Percentiles rank a stretch among this genome's conserved stretches.
These are phyloP conservation scores for Ascodesmis nigricans DNA, from an alignment of 495 filamentous ascomycete species.

Conservation along the genomic window DNA sequence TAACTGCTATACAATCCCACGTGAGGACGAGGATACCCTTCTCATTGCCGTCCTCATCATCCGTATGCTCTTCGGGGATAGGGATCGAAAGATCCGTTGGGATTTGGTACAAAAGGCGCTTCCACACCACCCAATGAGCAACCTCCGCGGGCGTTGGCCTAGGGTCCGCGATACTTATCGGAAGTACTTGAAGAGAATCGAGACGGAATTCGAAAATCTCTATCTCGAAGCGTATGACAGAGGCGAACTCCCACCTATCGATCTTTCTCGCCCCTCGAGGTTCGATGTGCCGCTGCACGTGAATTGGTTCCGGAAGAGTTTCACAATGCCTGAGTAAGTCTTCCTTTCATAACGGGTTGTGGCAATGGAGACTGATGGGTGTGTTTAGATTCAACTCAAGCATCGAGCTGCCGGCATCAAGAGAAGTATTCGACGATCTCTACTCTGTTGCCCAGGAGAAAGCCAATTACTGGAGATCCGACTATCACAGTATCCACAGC, in stretches of 20 bases:
- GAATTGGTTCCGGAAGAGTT: constrained; percentile 41
- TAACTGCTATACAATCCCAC: constrained; percentile 20
- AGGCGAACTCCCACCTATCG: constrained; percentile 41
- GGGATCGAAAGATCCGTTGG: constrained; percentile 51
- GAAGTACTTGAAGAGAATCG: constrained; percentile 42
- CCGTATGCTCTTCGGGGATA: constrained; percentile 49
- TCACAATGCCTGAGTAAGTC: constrained; percentile 26
- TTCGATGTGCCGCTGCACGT: constrained; percentile 63
- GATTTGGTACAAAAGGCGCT: constrained; percentile 43
- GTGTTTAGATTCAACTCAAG: background rate
- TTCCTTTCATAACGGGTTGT: constrained; percentile 9
- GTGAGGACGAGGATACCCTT: constrained; percentile 26
- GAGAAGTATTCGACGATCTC: constrained; percentile 29
- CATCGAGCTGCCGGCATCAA: constrained; percentile 30
- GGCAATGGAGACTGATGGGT: background rate
- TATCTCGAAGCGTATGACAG: constrained; percentile 58
- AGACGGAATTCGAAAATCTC: constrained; percentile 49
- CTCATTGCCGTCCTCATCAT: constrained; percentile 53
- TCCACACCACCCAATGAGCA: constrained; percentile 33
- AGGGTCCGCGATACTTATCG: constrained; percentile 34
- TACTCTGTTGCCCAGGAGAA: constrained; percentile 27
- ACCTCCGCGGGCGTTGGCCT: constrained; percentile 39
- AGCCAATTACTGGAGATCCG: constrained; percentile 21
- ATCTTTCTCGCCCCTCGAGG: constrained; percentile 43
- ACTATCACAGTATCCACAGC: constrained; percentile 17